Evolutionary conservation across 441 rosid genomes (phyloP), one percentile per base, ranked within the genome.

Genomic region (Euphorbia schlechtendalii): DNA sequence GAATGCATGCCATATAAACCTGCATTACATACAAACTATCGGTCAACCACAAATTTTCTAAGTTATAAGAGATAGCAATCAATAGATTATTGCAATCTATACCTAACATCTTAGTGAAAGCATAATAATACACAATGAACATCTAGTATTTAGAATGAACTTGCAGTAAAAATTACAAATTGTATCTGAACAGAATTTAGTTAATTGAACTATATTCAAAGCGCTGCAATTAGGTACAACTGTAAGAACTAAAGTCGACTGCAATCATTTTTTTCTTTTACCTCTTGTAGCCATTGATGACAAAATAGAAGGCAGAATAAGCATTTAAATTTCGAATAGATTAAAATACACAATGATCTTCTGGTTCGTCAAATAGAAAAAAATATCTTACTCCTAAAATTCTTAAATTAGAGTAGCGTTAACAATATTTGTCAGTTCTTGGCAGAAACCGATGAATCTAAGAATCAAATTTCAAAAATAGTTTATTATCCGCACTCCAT

Each of bases 1-100:
- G 82, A 70, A 92, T 73, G 75, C 98, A 89, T 48, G 96, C 96
- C 98, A 92, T 89, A 64, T 88, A 84, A 54, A 89, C 92, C 98
- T 92, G 88, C 79, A 63, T 76, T 69, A 65, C 41, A 57, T 56
- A 28, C 63, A 75, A 67, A 70, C 57, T 41, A 36, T 10, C 22
- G 18, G 4, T 36, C 18, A 56, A 71, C 65, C 20, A 43, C 60
- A 55, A 54, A 36, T 46, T 22, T 21, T 59, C 34, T n/a, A n/a
- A n/a, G n/a, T n/a, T n/a, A n/a, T 52, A 8, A 12, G 28, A 55
- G 53, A 48, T 38, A 54, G 36, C 8, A 11, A 48, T 18, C 13
- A 22, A 60, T 28, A 22, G 15, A 20, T 32, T 14, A 25, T 22
- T 40, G 48, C 25, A 38, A 11, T 5, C 3, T 13, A n/a, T 41